Base-by-base conservation (phyloP, 83 land plant genomes). In the Thuja plicata region DNA sequence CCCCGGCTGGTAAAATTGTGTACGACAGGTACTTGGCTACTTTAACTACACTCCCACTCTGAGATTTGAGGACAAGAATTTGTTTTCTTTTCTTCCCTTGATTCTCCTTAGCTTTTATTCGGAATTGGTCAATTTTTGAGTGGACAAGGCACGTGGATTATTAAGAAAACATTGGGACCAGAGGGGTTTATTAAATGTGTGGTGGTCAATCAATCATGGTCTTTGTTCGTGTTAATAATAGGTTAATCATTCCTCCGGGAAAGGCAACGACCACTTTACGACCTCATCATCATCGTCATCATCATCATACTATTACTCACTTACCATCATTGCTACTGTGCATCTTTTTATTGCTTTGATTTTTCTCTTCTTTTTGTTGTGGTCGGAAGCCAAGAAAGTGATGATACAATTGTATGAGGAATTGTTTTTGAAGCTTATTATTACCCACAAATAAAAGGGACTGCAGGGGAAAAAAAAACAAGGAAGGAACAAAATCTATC, bases 131-230 rank as follows among this genome's bases (percentile, higher is more conserved):
- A 12, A 74, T 74, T 74, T 73, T 34, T 74, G 37, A 74, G 78
- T 74, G 78, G 78, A 74, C 38, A 34, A 74, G 37, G 37, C 4
- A 16, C 38, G 78, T 74, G 78, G n/a, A 74, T 32, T 74, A 74
- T 34, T 32, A 74, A 32, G 15, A 24, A 66, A 8, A 21, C 21
- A 60, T 52, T 52, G 55, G 66, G 38, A 24, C 37, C n/a, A 10
- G 85, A n/a, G 35, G 55, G 85, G 55, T 30, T 80, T 83, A 83
- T 83, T 83, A 83, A 83, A 83, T 46, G n/a, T 48, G 85, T 83
- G 85, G 85, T 48, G 85, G 85, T 83, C 85, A 83, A 46, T 83
- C 85, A 83, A 83, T 83, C 85, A 83, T 83, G 55, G 85, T 83
- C 32, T 8, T 52, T 46, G 85, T 24, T 74, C 17, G 12, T 83